These are phyloP conservation scores for Blastobotrys attinorum DNA, from an alignment of 805 yeast genomes.

Conservation along the genomic window DNA sequence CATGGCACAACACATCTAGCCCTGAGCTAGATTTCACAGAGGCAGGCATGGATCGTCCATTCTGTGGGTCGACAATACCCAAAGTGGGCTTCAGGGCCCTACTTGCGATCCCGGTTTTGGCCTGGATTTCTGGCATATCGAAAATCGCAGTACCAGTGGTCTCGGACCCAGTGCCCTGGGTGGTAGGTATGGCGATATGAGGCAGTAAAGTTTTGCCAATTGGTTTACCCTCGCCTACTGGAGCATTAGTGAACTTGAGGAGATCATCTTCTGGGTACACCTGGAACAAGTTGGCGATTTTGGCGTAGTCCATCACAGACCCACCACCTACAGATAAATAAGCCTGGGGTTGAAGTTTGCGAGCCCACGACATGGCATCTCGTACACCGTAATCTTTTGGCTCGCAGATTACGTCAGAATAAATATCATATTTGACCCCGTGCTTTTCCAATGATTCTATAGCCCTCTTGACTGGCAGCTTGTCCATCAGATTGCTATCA, in stretches of 20 bases:
- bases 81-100: conserved; percentile 35
- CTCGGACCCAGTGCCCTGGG: conserved; percentile 42
- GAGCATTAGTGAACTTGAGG: conserved; percentile 37
- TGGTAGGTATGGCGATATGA: conserved; percentile 37
- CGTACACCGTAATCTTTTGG: conserved; percentile 31
- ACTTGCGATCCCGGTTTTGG: conserved; percentile 39
- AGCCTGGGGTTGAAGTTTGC: conserved; percentile 29
- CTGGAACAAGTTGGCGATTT: conserved; percentile 36
- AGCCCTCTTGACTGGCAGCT: conserved; percentile 27
- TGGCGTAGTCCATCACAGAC: conserved; percentile 41
- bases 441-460: conserved; percentile 27
- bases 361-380: conserved; percentile 32
- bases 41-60: conserved; percentile 35
- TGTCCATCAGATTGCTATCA: conserved; percentile 25
- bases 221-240: conserved; percentile 33
- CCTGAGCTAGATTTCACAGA: conserved; percentile 37
- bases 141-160: conserved; percentile 41
- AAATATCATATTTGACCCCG: conserved; percentile 30
- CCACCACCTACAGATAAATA: conserved; percentile 41
- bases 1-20: conserved; percentile 38
- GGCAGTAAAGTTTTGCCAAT: conserved; percentile 30
- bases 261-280: conserved; percentile 34
- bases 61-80: conserved; percentile 38
- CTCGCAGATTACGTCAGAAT: conserved; percentile 31
- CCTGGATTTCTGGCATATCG: conserved; percentile 30